Percentiles rank a stretch among this genome's conserved stretches.
These are phyloP conservation scores for Heliamphora pulchella DNA, from an alignment of 179 eudicot genomes.

Conservation along the genomic window DNA sequence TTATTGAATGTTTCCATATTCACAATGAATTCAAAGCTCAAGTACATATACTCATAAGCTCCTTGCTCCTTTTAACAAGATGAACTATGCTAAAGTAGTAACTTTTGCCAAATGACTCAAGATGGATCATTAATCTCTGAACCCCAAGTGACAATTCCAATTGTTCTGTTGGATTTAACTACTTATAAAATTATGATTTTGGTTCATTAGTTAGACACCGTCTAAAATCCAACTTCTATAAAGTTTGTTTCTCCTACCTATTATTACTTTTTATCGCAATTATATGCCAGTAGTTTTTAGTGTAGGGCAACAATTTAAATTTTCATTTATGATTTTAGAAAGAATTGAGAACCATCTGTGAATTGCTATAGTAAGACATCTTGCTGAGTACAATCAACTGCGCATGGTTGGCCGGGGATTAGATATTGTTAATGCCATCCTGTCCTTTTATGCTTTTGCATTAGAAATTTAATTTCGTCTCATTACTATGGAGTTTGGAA, in stretches of 20 bases:
- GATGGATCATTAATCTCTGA: not conserved
- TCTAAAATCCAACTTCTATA: not conserved
- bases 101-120: not conserved
- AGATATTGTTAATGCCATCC: not conserved
- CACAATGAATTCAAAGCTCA: not conserved
- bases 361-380: not conserved
- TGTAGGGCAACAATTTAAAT: too few species aligned
- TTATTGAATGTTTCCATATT: not conserved
- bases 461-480: conserved; percentile 7
- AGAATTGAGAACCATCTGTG: not conserved
- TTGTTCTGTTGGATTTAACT: not conserved
- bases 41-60: not conserved
- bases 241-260: too few species aligned
- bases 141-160: not conserved
- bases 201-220: not conserved
- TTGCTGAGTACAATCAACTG: not conserved
- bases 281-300: not conserved
- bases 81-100: not conserved
- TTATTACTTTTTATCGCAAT: not conserved
- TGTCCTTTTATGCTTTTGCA: not conserved
- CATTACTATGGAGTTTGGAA: conserved; percentile 20
- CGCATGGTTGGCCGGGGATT: not conserved
- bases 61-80: conserved; percentile 6
- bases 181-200: not conserved
- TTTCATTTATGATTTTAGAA: too few species aligned